Base-by-base conservation (phyloP, 2,329 filamentous ascomycete species). In the Thelonectria olida region DNA sequence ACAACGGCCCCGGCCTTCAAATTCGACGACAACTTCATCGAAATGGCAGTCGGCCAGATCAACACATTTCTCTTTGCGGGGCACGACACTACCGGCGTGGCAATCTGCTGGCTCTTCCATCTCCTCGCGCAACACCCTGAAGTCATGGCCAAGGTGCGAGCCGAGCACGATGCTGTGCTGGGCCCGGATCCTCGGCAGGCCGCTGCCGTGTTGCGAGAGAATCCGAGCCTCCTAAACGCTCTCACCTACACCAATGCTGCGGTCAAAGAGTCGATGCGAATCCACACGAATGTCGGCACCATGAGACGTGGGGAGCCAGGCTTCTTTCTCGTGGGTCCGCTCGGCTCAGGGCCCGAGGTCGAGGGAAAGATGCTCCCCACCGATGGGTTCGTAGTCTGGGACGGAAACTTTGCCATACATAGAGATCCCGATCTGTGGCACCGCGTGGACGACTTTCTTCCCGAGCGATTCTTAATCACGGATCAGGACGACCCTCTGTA, bases 61-160 rank as follows among this genome's bases (percentile, higher is more conserved):
- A 78, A 77, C 20, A 49, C 66, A 4, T 78, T 80, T 55, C 67
- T 80, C 8, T 77, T 79, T 22, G 77, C 74, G 0, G 78, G 78
- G 1, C 73, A 78, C 42, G 78, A 80, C 42, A 79, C 75, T 3
- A 79, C 77, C 0, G 72, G 75, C 0, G 69, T 72, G 12, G 74
- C 76, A 1, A 67, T 79, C 8, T 76, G 73, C 42, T 78, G 73
- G 59, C 70, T 77, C 62, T 65, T 70, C 5, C 73, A 76, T 36
- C 25, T 70, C 1, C 61, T 79, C 0, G 68, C 72, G 17, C 68
- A 73, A 20, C 48, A 79, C 45, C 75, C 76, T 3, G 61, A 65
- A 3, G 67, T 67, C 22, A 54, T 78, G 23, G 70, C 62, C 1
- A 73, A 69, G 41, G 10, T 80, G 2, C 73, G 75, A 28, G 72